Percentiles rank a stretch among this genome's conserved stretches.
These are phyloP conservation scores for Taxillus chinensis DNA, from an alignment of 164 flowering plant genomes.

Conservation along the genomic window DNA sequence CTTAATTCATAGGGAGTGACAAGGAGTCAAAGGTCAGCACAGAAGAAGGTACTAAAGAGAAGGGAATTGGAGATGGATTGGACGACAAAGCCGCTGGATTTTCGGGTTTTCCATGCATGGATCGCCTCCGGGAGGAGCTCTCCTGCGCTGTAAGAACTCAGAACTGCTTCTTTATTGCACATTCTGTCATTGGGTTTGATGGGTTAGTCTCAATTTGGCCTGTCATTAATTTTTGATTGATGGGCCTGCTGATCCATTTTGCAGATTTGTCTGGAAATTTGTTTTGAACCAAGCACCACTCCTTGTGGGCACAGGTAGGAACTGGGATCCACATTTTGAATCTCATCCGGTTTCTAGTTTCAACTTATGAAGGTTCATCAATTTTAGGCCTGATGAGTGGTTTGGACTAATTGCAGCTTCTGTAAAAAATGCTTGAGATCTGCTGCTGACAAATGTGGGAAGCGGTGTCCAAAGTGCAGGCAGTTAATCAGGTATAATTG, in stretches of 20 bases:
- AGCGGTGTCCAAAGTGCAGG: conserved; percentile 82
- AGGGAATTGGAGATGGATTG: conserved; percentile 13
- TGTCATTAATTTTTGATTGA: conserved; percentile 3
- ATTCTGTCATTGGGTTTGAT: neutral
- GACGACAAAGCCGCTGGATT: conserved; percentile 7
- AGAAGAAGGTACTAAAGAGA: conserved; percentile 7
- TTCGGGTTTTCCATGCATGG: conserved; percentile 48
- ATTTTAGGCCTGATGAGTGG: conserved; percentile 3
- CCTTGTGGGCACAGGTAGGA: conserved; percentile 92
- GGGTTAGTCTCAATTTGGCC: neutral
- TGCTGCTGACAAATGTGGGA: conserved; percentile 87
- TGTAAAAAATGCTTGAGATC: conserved; percentile 77
- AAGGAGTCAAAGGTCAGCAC: too few species aligned
- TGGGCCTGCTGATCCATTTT: conserved; percentile 3
- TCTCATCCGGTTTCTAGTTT: neutral
- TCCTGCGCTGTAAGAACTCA: conserved; percentile 71
- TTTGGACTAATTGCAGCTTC: conserved; percentile 34
- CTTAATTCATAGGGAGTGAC: too few species aligned
- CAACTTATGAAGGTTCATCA: neutral
- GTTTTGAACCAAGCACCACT: conserved; percentile 90
- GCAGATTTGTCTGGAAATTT: conserved; percentile 90
- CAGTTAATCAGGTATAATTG: conserved; percentile 59
- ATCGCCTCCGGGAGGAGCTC: conserved; percentile 74
- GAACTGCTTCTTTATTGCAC: neutral
- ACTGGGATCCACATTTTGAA: neutral